Base-by-base conservation (phyloP, 208 protist species). In the Leptomonas seymouri region DNA sequence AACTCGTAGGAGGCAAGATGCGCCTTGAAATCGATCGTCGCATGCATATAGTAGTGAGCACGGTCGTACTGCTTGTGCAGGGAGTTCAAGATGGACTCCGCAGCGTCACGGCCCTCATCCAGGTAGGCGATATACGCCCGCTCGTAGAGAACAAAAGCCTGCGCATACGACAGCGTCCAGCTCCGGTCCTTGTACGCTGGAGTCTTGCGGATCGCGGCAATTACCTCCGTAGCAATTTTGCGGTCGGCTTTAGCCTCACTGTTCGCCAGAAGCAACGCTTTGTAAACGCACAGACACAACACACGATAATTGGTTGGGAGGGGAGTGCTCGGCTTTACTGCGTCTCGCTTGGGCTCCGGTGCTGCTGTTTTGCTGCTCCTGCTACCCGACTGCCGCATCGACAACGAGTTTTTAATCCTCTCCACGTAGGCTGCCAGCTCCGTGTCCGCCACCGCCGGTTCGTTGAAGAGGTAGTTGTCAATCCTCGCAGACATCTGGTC, bases 41-140 rank as follows among this genome's bases (percentile, higher is more conserved):
- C 74, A 50, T 82, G 76, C 69, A 76, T 70, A 36, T 74, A 86
- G 58, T 78, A 82, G 45, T 81, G 76, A 0, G 81, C 61, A n/a
- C 27, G 34, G 61, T 64, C 65, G 62, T 86, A 86, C 62, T 80
- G 63, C 70, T 80, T 82, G 45, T 77, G 67, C 57, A 82, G 62
- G 46, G 70, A 42, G 15, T 80, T 67, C 30, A 86, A 25, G 5
- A 82, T 53, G 0, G 20, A 20, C 53, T 72, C 61, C 4, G 60
- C 68, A 15, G 42, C 64, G 41, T 76, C 71, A 21, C 18, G 48
- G 6, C 70, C 51, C 2, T 67, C 64, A 53, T 77, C 72, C 16
- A 60, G 55, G 66, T 80, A 83, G 20, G 60, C 54, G 30, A 77
- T 61, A 49, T 71, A 71, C 9, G 76, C 76, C 39, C 75, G 75